These are phyloP conservation scores for Macrophomina pseudophaseolina DNA, from an alignment of 2,329 filamentous ascomycete genomes.

Conservation along the genomic window DNA sequence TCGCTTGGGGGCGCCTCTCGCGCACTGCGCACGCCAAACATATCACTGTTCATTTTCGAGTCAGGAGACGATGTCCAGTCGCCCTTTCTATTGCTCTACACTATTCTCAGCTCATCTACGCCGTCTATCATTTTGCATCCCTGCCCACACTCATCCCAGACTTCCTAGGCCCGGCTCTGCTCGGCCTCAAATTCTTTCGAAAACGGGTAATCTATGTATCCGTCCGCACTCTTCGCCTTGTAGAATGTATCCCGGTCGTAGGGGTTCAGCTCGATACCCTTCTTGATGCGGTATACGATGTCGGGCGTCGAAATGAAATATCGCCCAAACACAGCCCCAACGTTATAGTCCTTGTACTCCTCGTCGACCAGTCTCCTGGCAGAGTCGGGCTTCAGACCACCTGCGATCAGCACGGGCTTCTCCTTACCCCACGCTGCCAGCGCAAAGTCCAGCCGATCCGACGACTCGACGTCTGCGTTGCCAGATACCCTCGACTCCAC, in stretches of 20 bases:
- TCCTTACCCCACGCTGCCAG: slow-evolving; percentile 35
- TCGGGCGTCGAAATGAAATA: slow-evolving; percentile 58
- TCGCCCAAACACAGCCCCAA: slow-evolving; percentile 55
- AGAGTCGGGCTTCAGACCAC: slow-evolving; percentile 48
- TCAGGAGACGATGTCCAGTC: slow-evolving; percentile 3
- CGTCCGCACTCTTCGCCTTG: slow-evolving; percentile 38
- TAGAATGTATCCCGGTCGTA: slow-evolving; percentile 57
- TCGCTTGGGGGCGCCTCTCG: slow-evolving; percentile 20
- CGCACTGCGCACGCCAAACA: not conserved
- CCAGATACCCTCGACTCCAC: slow-evolving; percentile 61
- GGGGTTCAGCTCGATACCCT: slow-evolving; percentile 50
- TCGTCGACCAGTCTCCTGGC: slow-evolving; percentile 45
- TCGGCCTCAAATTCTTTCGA: slow-evolving; percentile 38
- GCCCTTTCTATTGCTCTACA: slow-evolving; percentile 17
- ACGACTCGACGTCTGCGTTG: slow-evolving; percentile 40
- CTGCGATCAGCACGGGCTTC: slow-evolving; percentile 46
- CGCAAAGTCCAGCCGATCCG: slow-evolving; percentile 35
- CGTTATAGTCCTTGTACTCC: slow-evolving; percentile 50
- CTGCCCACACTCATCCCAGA: not conserved
- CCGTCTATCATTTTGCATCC: slow-evolving; percentile 9
- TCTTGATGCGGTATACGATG: slow-evolving; percentile 51
- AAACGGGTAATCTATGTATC: slow-evolving; percentile 52
- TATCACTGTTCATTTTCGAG: slow-evolving; percentile 15
- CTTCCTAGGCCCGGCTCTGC: not conserved
- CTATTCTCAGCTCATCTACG: slow-evolving; percentile 5